These are phyloP conservation scores for Handroanthus guayacan DNA, from an alignment of 257 asterid genomes.

Conservation along the genomic window DNA sequence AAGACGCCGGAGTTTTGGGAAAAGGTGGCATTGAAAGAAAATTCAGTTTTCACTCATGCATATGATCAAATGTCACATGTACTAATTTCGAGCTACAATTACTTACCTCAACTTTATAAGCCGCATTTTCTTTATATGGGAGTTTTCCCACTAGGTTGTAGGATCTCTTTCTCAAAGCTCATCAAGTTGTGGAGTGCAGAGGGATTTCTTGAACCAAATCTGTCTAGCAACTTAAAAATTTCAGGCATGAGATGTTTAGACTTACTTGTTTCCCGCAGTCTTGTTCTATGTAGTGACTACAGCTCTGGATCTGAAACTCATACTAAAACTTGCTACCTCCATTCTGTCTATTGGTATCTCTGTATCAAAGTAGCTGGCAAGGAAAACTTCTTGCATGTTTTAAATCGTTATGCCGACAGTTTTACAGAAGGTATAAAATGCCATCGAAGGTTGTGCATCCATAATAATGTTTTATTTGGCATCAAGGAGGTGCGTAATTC, in stretches of 20 bases:
- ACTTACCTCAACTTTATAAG: conserved; percentile 33
- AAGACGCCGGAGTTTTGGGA: conserved; percentile 20
- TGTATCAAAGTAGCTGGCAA: conserved; percentile 8
- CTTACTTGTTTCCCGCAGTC: conserved; percentile 14
- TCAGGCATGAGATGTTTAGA: conserved; percentile 18
- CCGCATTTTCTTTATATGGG: conserved; percentile 40
- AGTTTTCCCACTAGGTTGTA: conserved; percentile 23
- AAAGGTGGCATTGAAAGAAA: not conserved
- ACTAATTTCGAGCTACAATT: conserved; percentile 33
- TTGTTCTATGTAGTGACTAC: conserved; percentile 11
- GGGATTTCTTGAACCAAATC: conserved; percentile 29
- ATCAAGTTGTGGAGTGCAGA: conserved; percentile 29
- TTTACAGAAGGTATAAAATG: not conserved
- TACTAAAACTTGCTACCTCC: conserved; percentile 22
- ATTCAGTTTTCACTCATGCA: conserved; percentile 11
- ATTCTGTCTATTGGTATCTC: conserved; percentile 25
- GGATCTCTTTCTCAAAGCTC: conserved; percentile 23
- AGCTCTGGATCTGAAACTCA: not conserved
- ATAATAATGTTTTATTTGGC: conserved; percentile 7
- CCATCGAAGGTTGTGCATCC: conserved; percentile 26
- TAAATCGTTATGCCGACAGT: not conserved
- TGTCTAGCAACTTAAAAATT: not conserved
- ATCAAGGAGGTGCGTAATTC: not conserved
- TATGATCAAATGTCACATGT: not conserved
- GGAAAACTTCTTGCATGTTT: conserved; percentile 19